Evolutionary conservation across 1,284 basidiomycete genomes (phyloP).

Genomic region (Taiwanofungus camphoratus): DNA sequence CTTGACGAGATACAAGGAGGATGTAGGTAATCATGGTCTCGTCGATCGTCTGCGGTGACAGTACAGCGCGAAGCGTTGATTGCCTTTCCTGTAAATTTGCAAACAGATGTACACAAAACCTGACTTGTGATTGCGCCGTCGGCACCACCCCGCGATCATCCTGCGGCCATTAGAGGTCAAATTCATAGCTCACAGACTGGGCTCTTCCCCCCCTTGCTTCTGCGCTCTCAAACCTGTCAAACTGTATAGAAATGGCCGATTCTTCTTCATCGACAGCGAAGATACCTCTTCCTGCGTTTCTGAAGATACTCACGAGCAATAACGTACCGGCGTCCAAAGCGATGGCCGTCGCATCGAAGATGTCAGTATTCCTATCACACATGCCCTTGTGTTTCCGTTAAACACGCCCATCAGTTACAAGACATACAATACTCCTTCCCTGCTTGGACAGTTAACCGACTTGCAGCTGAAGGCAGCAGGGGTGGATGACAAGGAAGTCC

Average conservation of each 20-base stretch:
- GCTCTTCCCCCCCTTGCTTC: no score
- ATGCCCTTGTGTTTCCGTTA: slow-evolving; percentile 4
- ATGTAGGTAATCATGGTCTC: slow-evolving; percentile 35
- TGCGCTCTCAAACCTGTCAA: no score
- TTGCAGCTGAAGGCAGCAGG: slow-evolving; percentile 51
- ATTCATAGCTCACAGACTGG: no score
- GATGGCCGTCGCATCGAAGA: slow-evolving; percentile 72
- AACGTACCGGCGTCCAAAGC: slow-evolving; percentile 66
- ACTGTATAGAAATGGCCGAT: no score
- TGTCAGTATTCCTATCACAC: slow-evolving; percentile 42
- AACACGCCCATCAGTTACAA: slow-evolving; percentile 65
- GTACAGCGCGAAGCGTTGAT: slow-evolving; percentile 8
- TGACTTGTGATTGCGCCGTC: neutral
- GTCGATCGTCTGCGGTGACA: neutral
- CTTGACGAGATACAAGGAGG: slow-evolving; percentile 90
- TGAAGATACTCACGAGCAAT: slow-evolving; percentile 64
- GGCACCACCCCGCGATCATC: no score
- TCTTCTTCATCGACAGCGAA: slow-evolving; percentile 28
- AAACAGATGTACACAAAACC: slow-evolving; percentile 5
- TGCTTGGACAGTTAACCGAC: slow-evolving; percentile 55
- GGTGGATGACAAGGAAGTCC: slow-evolving; percentile 62
- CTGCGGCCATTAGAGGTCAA: no score
- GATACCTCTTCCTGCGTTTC: slow-evolving; percentile 65
- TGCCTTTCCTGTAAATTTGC: slow-evolving; percentile 15
- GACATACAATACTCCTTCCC: slow-evolving; percentile 56